These are phyloP conservation scores for Pseudomonodictys pantanalensis DNA, from an alignment of 495 filamentous ascomycete genomes.

Conservation along the genomic window DNA sequence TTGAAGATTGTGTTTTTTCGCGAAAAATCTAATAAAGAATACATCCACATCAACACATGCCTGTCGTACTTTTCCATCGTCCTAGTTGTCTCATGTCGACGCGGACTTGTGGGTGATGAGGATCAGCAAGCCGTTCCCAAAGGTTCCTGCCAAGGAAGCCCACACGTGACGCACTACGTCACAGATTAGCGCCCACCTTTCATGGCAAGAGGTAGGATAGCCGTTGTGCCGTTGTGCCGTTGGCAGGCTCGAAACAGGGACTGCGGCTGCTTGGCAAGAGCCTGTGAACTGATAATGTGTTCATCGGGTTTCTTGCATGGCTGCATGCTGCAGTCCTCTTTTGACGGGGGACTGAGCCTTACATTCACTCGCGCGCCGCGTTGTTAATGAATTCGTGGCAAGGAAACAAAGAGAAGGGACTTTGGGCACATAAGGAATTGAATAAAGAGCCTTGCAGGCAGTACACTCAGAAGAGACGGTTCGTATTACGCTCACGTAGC, in stretches of 20 bases:
- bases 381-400: no score
- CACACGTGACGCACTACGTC: conserved; percentile 19
- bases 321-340: no score
- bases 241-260: not conserved
- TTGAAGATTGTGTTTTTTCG: conserved; percentile 13
- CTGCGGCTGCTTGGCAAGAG: not conserved
- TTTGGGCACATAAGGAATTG: no score
- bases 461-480: no score
- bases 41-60: not conserved
- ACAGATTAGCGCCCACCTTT: conserved; percentile 12
- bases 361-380: no score
- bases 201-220: not conserved
- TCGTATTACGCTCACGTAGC: no score
- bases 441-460: no score
- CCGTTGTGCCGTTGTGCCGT: not conserved
- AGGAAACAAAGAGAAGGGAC: no score
- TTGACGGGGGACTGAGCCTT: no score
- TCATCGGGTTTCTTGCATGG: no score
- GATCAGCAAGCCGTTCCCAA: not conserved
- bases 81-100: not conserved
- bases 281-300: no score
- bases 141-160: conserved; percentile 9
- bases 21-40: conserved; percentile 1
- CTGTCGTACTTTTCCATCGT: not conserved
- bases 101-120: not conserved